Conservation (phyloP, 2,329 filamentous ascomycete species). For the Curvularia lunata region DNA sequence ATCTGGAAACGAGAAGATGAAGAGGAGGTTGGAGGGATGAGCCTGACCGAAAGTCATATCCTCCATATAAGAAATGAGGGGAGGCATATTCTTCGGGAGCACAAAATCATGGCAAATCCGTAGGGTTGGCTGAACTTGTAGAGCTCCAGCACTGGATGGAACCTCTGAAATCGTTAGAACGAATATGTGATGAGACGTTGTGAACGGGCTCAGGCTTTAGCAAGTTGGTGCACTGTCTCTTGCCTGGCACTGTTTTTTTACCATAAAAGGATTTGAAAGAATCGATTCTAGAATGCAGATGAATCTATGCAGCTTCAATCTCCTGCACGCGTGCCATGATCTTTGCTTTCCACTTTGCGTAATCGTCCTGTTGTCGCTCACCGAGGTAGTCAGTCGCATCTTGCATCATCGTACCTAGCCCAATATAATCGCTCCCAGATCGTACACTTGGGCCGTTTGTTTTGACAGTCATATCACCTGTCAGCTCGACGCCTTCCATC, state of each 20-base stretch:
- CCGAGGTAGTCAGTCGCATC: slow-evolving; percentile 75
- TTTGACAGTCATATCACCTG: slow-evolving; percentile 33
- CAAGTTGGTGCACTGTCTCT: neutral
- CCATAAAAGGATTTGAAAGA: neutral
- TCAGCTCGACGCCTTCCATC: slow-evolving; percentile 37
- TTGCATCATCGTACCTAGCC: slow-evolving; percentile 73
- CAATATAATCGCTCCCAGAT: slow-evolving; percentile 55
- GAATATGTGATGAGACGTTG: neutral
- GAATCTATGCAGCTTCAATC: slow-evolving; percentile 46
- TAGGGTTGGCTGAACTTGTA: neutral
- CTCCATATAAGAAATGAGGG: neutral
- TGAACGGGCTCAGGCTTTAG: neutral
- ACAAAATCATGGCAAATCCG: slow-evolving; percentile 2
- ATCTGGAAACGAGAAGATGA: slow-evolving; percentile 3
- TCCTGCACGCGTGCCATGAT: slow-evolving; percentile 64
- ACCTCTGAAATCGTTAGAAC: too few relatives aligned
- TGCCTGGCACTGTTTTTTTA: neutral
- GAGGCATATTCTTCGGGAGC: slow-evolving; percentile 1
- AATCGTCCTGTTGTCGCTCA: slow-evolving; percentile 66
- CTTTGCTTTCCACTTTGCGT: slow-evolving; percentile 67
- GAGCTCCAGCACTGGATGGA: neutral
- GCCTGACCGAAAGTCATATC: neutral
- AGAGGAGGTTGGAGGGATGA: neutral
- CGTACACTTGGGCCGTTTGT: slow-evolving; percentile 49
- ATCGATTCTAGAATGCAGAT: neutral